Percentiles rank a stretch among this genome's conserved stretches.
These are phyloP conservation scores for Tulasnella calospora DNA, from an alignment of 768 basidiomycete genomes.

Conservation along the genomic window DNA sequence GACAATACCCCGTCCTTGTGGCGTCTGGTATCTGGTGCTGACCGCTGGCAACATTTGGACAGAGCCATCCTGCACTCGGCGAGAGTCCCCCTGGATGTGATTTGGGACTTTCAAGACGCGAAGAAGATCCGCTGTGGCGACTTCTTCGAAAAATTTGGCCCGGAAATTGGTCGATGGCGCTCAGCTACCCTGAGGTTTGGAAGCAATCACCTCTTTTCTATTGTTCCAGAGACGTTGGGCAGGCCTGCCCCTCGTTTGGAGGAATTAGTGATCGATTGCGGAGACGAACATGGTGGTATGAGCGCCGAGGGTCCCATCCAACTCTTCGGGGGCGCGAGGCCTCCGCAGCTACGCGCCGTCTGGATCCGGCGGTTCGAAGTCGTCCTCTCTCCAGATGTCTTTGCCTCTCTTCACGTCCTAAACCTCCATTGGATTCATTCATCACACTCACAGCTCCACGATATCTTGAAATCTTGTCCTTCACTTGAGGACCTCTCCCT, in stretches of 20 bases:
- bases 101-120: background rate
- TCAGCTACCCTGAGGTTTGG: background rate
- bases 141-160: background rate
- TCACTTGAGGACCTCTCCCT: background rate
- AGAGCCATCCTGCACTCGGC: background rate
- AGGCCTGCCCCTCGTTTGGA: too few species aligned
- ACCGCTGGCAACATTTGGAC: background rate
- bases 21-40: background rate
- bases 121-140: background rate
- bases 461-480: background rate
- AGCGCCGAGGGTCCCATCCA: background rate
- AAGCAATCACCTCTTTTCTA: background rate
- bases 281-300: background rate
- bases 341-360: background rate
- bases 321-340: background rate
- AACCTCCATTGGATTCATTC: background rate
- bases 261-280: background rate
- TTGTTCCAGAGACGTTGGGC: too few species aligned
- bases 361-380: background rate
- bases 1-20: background rate
- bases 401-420: background rate
- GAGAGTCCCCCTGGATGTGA: background rate
- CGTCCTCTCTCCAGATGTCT: background rate
- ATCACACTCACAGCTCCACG: background rate
- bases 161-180: background rate